Evolutionary conservation across 176 grass and related monocot species (phyloP).

Genomic region (Eragrostis nindensis): DNA sequence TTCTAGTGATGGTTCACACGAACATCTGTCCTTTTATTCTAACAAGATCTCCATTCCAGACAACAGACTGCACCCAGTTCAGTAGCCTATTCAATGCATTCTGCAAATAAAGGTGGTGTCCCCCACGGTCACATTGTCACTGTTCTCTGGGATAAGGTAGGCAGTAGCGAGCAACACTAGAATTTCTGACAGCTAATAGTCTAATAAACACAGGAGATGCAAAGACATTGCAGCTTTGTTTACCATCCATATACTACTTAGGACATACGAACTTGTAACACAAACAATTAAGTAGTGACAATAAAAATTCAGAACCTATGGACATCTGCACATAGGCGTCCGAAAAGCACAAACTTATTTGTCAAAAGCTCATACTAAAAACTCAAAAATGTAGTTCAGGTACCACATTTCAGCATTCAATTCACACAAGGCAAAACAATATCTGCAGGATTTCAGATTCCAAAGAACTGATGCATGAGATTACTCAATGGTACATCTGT

Average conservation of each 20-base stretch:
- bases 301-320: background rate
- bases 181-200: background rate
- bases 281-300: background rate
- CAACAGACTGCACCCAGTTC: background rate
- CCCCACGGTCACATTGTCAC: background rate
- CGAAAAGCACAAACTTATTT: background rate
- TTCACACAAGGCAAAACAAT: background rate
- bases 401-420: background rate
- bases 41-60: constrained; percentile 12
- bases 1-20: background rate
- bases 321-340: background rate
- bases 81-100: background rate
- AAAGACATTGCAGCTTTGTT: background rate
- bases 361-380: background rate
- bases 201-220: background rate
- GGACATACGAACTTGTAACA: background rate
- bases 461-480: background rate
- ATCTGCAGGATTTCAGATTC: background rate
- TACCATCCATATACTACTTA: background rate
- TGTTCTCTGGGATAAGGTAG: background rate
- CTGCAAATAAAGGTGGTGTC: background rate
- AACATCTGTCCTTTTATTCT: background rate
- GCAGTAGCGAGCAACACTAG: background rate
- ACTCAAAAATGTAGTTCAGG: background rate
- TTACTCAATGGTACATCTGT: background rate